Evolutionary conservation across 192 early-diverging fungal species (phyloP).

Genomic region (Mortierella claussenii): DNA sequence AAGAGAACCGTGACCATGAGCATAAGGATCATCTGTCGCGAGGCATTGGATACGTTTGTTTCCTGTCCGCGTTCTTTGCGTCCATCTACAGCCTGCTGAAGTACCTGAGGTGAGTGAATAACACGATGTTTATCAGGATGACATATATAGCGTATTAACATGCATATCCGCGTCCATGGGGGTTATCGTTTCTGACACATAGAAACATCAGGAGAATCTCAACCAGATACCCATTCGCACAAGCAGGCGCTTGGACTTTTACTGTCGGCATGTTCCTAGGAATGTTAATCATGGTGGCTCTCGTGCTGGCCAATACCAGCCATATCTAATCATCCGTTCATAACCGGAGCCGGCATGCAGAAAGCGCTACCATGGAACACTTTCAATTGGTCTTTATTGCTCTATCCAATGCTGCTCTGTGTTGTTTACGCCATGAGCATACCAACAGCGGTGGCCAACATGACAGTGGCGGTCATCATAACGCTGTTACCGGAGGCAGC

Average conservation of each 20-base stretch:
- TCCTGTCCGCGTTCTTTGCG: conserved; percentile 17
- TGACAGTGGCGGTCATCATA: conserved; percentile 29
- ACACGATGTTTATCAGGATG: too few species aligned
- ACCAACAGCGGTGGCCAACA: conserved; percentile 21
- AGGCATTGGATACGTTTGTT: conserved; percentile 33
- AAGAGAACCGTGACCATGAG: not conserved
- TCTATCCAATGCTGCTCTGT: not conserved
- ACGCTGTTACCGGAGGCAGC: conserved; percentile 20
- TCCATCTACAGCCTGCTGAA: conserved; percentile 27
- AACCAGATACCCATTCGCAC: conserved; percentile 43
- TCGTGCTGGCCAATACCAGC: conserved; percentile 30
- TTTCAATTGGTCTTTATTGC: not conserved
- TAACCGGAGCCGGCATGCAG: not conserved
- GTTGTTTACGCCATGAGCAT: conserved; percentile 21
- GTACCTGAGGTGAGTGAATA: conserved; percentile 49
- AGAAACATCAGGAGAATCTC: conserved; percentile 51
- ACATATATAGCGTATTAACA: too few species aligned
- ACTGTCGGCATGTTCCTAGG: conserved; percentile 44
- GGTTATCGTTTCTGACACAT: too few species aligned
- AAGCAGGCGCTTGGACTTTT: conserved; percentile 45
- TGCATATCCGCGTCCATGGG: too few species aligned
- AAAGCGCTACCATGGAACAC: not conserved
- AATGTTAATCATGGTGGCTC: conserved; percentile 24
- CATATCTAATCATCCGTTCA: not conserved
- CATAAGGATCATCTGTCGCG: conserved; percentile 17